A percentile compares a stretch with the other conserved stretches of the same genome.
phyloP scores from a whole-genome alignment of 2,329 filamentous ascomycete genomes.

The Monilinia fructicola region DNA sequence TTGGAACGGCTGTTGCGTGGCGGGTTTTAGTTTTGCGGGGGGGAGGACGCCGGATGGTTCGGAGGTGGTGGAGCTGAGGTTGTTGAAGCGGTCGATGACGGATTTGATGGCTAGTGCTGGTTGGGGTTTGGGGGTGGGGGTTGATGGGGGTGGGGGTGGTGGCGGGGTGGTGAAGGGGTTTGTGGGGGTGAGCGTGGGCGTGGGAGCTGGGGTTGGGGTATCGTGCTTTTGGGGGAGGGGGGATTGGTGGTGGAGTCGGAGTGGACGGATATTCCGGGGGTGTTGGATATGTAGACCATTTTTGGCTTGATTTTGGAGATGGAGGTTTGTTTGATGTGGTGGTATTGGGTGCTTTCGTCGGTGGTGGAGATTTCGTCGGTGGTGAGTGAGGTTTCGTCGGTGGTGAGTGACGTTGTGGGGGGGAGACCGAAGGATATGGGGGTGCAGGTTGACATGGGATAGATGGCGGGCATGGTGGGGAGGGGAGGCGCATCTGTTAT shows the following conservation, averaged over 20 bases:
- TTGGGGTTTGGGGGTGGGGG: rapidly evolving
- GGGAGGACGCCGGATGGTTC: background rate
- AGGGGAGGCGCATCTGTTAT: conserved; percentile 4
- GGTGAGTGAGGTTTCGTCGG: background rate
- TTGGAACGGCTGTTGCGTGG: background rate
- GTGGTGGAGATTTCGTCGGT: background rate
- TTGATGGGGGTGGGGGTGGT: background rate
- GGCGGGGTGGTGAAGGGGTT: background rate
- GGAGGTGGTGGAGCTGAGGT: background rate
- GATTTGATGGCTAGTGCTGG: conserved; percentile 3
- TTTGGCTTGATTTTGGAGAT: conserved; percentile 22
- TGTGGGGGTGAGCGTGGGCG: too few relatives aligned
- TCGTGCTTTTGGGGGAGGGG: too few relatives aligned
- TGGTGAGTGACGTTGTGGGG: background rate
- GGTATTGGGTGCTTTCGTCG: background rate
- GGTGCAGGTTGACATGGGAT: background rate
- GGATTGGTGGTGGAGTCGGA: conserved; percentile 2
- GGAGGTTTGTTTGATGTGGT: conserved; percentile 21
- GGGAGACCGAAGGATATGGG: background rate
- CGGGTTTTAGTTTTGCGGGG: background rate
- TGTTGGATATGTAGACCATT: conserved; percentile 21
- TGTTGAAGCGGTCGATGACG: conserved; percentile 12
- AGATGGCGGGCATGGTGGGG: conserved; percentile 7
- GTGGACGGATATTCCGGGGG: conserved; percentile 12
- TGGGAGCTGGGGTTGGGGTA: too few relatives aligned